Evolutionary conservation across 75 land plant genomes (phyloP), one percentile per base, ranked within the genome.

Genomic region (Larix kaempferi): DNA sequence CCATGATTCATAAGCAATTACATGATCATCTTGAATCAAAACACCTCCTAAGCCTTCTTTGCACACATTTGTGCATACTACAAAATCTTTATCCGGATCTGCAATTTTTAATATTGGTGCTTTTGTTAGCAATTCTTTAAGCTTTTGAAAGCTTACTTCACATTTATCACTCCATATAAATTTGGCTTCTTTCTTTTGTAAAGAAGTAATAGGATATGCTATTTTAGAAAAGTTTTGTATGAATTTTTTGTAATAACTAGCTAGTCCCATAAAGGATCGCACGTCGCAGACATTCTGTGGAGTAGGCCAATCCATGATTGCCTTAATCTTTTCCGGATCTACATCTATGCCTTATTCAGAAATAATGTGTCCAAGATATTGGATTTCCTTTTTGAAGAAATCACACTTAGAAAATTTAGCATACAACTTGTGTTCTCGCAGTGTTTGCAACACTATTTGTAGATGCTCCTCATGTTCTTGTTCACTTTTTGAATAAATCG

Each of bases 361-460:
- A 6, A 81, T 56, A 0, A 81, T 60, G 39, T 77, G 74, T 0
- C 81, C 80, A 17, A 81, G 11, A 39, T 39, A 39, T 39, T 39
- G n/a, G 41, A 39, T 39, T 39, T 39, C 0, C 5, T 39, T 3
- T 39, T 39, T 29, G 57, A 67, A 59, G 10, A 77, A 69, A 0
- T 69, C 72, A 56, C 81, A 81, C 6, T 77, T 77, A 21, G 61
- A 35, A 8, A 27, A 4, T 1, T 77, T 77, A 12, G 81, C 80
- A 59, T 65, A 77, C 0, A 77, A 1, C 60, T 57, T 56, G 27
- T 81, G 63, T 6, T 78, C 49, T 49, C 80, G 17, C 3, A 81
- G 26, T 7, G 69, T 81, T 23, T 59, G 3, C 25, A 80, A 74
- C 12, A 80, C 64, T 11, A 29, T 1, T 39, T 41, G 6, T 2